These are phyloP conservation scores for Suillus subalutaceus DNA, from an alignment of 768 basidiomycete genomes.

Conservation along the genomic window DNA sequence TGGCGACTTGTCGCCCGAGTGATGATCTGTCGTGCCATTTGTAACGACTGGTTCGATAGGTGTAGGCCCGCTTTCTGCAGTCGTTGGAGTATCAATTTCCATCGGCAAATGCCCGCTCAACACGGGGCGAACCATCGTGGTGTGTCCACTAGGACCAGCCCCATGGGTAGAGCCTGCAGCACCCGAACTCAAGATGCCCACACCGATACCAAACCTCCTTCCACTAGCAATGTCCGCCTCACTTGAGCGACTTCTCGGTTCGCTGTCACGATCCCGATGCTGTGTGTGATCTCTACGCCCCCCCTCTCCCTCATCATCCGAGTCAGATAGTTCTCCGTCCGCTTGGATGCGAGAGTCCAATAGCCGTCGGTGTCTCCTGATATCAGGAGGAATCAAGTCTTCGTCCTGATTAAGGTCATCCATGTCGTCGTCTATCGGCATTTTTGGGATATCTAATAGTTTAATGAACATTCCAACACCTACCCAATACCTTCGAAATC, in stretches of 20 bases:
- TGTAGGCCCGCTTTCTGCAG: slow-evolving; percentile 22
- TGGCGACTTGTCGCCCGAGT: slow-evolving; percentile 21
- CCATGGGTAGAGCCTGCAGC: slow-evolving; percentile 60
- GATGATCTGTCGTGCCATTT: slow-evolving; percentile 15
- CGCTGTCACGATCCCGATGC: slow-evolving; percentile 54
- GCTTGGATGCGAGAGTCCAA: slow-evolving; percentile 82
- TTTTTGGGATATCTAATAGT: slow-evolving; percentile 72
- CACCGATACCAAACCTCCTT: slow-evolving; percentile 64
- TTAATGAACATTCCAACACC: background rate
- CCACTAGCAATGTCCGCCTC: slow-evolving; percentile 46
- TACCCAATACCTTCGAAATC: slow-evolving; percentile 3
- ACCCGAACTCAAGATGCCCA: slow-evolving; percentile 72
- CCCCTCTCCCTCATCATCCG: slow-evolving; percentile 96
- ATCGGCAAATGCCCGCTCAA: slow-evolving; percentile 30
- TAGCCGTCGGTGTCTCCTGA: slow-evolving; percentile 72
- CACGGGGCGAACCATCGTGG: slow-evolving; percentile 41
- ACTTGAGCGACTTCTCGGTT: slow-evolving; percentile 43
- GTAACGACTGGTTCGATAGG: slow-evolving; percentile 16
- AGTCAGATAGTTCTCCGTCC: slow-evolving; percentile 92
- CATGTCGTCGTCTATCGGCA: slow-evolving; percentile 83
- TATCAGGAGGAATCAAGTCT: slow-evolving; percentile 77
- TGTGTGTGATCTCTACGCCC: slow-evolving; percentile 71
- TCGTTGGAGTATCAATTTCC: slow-evolving; percentile 33
- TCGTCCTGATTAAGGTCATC: slow-evolving; percentile 84
- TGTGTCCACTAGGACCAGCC: slow-evolving; percentile 75